Percentiles rank a stretch among this genome's conserved stretches.
These are phyloP conservation scores for Scenedesmus sp. DNA, from an alignment of 163 green algal species.

Conservation along the genomic window DNA sequence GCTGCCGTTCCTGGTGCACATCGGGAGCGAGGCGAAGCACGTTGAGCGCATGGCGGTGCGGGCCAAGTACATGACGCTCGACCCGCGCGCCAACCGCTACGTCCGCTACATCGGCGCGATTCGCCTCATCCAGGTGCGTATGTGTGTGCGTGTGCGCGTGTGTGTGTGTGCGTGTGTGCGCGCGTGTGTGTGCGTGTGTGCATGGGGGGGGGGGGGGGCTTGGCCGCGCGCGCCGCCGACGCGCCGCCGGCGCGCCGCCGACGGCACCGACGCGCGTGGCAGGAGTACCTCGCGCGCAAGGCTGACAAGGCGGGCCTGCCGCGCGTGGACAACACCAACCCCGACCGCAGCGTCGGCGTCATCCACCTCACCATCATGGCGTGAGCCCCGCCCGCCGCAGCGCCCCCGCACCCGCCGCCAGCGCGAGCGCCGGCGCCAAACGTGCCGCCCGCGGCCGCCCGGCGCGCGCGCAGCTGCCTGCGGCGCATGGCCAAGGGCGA, in stretches of 20 bases:
- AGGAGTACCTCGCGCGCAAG: slow-evolving; percentile 82
- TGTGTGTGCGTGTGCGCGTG: no score
- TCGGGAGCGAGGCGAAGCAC: slow-evolving; percentile 86
- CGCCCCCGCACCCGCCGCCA: not conserved
- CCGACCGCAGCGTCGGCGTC: slow-evolving; percentile 86
- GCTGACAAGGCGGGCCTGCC: slow-evolving; percentile 83
- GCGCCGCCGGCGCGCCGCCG: no score
- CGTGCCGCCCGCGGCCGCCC: not conserved
- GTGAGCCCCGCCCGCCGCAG: slow-evolving; percentile 36
- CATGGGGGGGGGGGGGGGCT: no score
- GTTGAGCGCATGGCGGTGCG: slow-evolving; percentile 94
- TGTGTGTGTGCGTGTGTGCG: no score
- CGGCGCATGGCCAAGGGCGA: slow-evolving; percentile 69
- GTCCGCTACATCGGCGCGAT: slow-evolving; percentile 91
- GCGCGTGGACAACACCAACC: slow-evolving; percentile 94
- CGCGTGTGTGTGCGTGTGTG: no score
- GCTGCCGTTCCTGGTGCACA: slow-evolving; percentile 96
- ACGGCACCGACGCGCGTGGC: no score
- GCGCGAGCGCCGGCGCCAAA: not conserved
- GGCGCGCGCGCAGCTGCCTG: slow-evolving; percentile 48
- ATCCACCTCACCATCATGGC: slow-evolving; percentile 90
- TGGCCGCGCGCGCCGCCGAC: no score
- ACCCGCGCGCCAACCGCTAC: slow-evolving; percentile 88
- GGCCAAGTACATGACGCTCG: slow-evolving; percentile 95
- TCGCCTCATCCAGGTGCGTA: slow-evolving; percentile 89